phyloP scores from a whole-genome alignment of 2,329 filamentous ascomycete species.

The Fusarium euwallaceae region DNA sequence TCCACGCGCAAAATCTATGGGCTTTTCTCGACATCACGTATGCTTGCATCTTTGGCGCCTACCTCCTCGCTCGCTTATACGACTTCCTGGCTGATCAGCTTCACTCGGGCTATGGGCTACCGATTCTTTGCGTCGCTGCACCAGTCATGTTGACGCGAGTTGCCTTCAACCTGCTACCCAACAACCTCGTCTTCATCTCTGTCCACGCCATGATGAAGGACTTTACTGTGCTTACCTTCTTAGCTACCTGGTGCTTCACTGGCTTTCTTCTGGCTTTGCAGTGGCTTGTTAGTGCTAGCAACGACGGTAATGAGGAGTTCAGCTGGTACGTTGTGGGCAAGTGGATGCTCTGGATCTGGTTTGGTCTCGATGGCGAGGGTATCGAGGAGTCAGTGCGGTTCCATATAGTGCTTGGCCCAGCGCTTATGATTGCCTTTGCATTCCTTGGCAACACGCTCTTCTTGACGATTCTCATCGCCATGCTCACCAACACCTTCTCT shows the following conservation, averaged over 20 bases:
- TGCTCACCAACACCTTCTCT: conserved; percentile 79
- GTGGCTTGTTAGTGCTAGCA: conserved; percentile 66
- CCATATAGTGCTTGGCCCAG: conserved; percentile 75
- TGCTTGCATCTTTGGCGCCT: conserved; percentile 71
- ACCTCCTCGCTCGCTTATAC: conserved; percentile 71
- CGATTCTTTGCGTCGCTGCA: conserved; percentile 75
- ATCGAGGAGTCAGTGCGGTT: conserved; percentile 68
- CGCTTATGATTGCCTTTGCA: conserved; percentile 78
- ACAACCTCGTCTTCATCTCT: conserved; percentile 82
- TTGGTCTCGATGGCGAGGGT: conserved; percentile 75
- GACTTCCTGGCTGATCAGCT: conserved; percentile 63
- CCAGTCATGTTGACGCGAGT: conserved; percentile 78
- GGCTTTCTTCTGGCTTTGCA: conserved; percentile 78
- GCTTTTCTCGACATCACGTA: conserved; percentile 81
- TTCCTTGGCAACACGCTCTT: conserved; percentile 83
- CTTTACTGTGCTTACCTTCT: conserved; percentile 75
- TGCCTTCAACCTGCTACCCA: conserved; percentile 79
- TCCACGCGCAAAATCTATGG: conserved; percentile 82
- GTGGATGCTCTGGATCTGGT: conserved; percentile 87
- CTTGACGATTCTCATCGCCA: conserved; percentile 79
- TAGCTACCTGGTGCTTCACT: conserved; percentile 77
- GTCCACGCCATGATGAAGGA: conserved; percentile 81
- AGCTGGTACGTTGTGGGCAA: conserved; percentile 72
- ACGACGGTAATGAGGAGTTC: conserved; percentile 48
- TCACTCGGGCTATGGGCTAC: conserved; percentile 68